Evolutionary conservation across 495 filamentous ascomycete species (phyloP).

Genomic region (Lophiotrema nucula): DNA sequence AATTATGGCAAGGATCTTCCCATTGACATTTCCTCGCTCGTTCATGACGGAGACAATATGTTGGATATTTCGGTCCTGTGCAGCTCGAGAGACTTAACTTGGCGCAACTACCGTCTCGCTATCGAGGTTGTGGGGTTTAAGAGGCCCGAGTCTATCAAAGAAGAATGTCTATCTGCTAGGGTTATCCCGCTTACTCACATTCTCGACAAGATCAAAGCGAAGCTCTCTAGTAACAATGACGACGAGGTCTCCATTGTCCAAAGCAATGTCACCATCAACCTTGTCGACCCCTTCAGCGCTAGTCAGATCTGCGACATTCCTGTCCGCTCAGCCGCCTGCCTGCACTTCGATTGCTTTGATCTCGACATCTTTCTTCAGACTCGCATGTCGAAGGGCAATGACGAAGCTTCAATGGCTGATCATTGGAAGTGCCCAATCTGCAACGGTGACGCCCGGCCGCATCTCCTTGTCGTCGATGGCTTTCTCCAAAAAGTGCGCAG

Average conservation of each 20-base stretch:
- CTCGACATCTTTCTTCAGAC: conserved; percentile 75
- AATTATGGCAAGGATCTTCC: conserved; percentile 33
- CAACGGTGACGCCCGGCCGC: conserved; percentile 68
- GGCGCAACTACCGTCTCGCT: conserved; percentile 20
- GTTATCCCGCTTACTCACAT: conserved; percentile 42
- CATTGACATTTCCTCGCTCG: conserved; percentile 29
- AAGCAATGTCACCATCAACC: conserved; percentile 63
- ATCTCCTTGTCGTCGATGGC: conserved; percentile 63
- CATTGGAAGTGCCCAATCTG: conserved; percentile 85
- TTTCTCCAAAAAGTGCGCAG: conserved; percentile 62
- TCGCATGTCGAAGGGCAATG: conserved; percentile 49
- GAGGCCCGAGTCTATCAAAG: conserved; percentile 51
- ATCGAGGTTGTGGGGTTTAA: conserved; percentile 51
- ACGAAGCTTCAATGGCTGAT: conserved; percentile 56
- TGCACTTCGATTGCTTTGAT: conserved; percentile 85
- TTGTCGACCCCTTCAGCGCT: conserved; percentile 73
- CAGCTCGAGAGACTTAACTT: conserved; percentile 3
- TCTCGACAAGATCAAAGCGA: conserved; percentile 51
- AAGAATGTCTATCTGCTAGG: conserved; percentile 40
- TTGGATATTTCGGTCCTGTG: conserved; percentile 21
- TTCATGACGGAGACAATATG: conserved; percentile 28
- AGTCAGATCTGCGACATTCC: conserved; percentile 64
- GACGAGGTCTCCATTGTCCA: conserved; percentile 68
- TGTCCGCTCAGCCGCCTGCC: conserved; percentile 60
- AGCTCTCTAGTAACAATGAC: conserved; percentile 49